Evolutionary conservation across 306 rosid species (phyloP).

Genomic region (Mimosa bimucronata): DNA sequence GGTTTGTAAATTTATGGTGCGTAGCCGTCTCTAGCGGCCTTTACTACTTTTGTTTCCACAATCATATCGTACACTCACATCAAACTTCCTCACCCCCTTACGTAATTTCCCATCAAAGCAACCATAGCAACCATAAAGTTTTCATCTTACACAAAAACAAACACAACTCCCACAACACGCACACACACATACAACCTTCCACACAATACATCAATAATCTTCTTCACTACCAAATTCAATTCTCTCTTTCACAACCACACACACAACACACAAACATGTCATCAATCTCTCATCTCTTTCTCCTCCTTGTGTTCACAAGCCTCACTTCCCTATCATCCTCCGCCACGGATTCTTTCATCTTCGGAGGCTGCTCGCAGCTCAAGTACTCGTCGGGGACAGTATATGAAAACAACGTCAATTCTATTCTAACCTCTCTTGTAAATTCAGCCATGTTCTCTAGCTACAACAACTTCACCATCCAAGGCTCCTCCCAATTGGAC

Average conservation of each 20-base stretch:
- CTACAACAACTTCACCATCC: slow-evolving; percentile 73
- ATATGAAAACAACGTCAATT: slow-evolving; percentile 54
- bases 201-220: background rate
- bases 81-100: slow-evolving; percentile 42
- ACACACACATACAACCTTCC: background rate
- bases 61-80: background rate
- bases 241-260: slow-evolving; percentile 1
- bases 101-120: slow-evolving; percentile 62
- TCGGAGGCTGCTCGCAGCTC: slow-evolving; percentile 59
- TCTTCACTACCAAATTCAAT: background rate
- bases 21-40: background rate
- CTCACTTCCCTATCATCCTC: slow-evolving; percentile 39
- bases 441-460: slow-evolving; percentile 58
- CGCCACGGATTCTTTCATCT: slow-evolving; percentile 50
- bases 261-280: slow-evolving; percentile 40
- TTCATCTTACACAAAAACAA: slow-evolving; percentile 8
- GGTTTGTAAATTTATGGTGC: slow-evolving; percentile 5
- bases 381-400: slow-evolving; percentile 53
- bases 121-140: slow-evolving; percentile 39
- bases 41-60: slow-evolving; percentile 23
- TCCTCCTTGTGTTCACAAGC: slow-evolving; percentile 35
- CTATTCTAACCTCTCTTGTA: slow-evolving; percentile 69
- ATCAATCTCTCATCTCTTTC: slow-evolving; percentile 15
- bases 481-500: slow-evolving; percentile 34
- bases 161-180: background rate